These are phyloP conservation scores for Byssoonygena ceratinophila DNA, from an alignment of 2,329 filamentous ascomycete species.

Conservation along the genomic window DNA sequence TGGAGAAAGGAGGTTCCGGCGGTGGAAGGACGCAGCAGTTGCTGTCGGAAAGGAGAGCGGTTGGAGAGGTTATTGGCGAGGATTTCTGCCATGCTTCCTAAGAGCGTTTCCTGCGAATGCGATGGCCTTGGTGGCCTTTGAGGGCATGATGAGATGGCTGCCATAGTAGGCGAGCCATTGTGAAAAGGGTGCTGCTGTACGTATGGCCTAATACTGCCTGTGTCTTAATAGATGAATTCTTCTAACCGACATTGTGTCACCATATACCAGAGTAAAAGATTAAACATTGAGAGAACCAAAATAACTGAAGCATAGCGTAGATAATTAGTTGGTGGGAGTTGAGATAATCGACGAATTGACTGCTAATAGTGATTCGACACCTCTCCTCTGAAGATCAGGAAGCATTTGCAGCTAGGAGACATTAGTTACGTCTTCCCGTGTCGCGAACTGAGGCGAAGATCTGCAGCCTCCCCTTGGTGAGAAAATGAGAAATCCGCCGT, in stretches of 20 bases:
- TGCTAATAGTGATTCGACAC: not conserved
- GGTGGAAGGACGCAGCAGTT: constrained; percentile 69
- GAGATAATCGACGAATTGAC: not conserved
- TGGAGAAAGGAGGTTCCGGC: constrained; percentile 55
- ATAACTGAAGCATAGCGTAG: not conserved
- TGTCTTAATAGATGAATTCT: no score
- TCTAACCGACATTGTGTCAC: no score
- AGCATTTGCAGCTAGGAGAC: not conserved
- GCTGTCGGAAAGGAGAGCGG: constrained; percentile 69
- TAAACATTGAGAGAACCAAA: not conserved
- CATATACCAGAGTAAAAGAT: no score
- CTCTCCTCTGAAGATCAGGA: not conserved
- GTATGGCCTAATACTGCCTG: no score
- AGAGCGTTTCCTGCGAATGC: constrained; percentile 93
- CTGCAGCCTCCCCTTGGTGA: not conserved
- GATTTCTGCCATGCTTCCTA: constrained; percentile 86
- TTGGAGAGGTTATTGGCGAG: constrained; percentile 75
- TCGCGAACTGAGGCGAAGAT: not conserved
- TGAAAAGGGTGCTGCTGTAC: not conserved
- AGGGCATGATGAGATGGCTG: constrained; percentile 66
- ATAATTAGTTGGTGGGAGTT: not conserved
- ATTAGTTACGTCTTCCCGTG: not conserved
- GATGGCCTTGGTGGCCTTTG: constrained; percentile 84
- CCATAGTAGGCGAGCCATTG: constrained; percentile 23
- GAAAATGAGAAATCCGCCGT: not conserved